Evolutionary conservation across 495 filamentous ascomycete species (phyloP).

Genomic region (Penicillium daleae): DNA sequence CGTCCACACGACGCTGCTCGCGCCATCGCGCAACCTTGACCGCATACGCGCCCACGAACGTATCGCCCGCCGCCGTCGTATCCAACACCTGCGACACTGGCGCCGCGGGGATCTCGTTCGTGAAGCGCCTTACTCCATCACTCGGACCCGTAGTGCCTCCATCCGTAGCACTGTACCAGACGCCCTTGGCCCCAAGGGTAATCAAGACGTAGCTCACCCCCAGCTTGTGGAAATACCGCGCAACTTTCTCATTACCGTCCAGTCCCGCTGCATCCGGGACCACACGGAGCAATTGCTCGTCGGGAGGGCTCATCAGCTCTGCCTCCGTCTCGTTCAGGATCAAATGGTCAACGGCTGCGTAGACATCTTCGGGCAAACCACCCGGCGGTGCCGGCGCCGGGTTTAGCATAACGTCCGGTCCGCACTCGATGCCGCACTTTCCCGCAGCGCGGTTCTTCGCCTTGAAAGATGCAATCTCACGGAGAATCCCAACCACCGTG

Average conservation of each 20-base stretch:
- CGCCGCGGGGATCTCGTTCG: constrained; percentile 53
- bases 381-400: constrained; percentile 75
- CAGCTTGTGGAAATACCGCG: constrained; percentile 59
- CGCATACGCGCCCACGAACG: constrained; percentile 89
- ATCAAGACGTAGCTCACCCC: constrained; percentile 80
- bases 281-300: constrained; percentile 33
- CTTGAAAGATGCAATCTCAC: constrained; percentile 38
- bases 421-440: constrained; percentile 47
- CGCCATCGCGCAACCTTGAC: constrained; percentile 59
- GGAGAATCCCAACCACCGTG: constrained; percentile 69
- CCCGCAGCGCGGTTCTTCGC: constrained; percentile 50
- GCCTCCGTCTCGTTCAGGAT: constrained; percentile 94
- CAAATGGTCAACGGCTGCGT: constrained; percentile 71
- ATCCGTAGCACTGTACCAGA: constrained; percentile 57
- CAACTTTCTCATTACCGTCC: constrained; percentile 56
- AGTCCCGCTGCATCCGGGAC: constrained; percentile 47
- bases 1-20: constrained; percentile 37
- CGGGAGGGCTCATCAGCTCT: constrained; percentile 61
- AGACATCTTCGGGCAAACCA: constrained; percentile 67
- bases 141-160: constrained; percentile 44
- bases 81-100: constrained; percentile 76
- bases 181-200: constrained; percentile 79
- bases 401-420: constrained; percentile 72
- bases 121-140: constrained; percentile 40
- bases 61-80: constrained; percentile 94